Base-by-base conservation (phyloP, 768 basidiomycete species). In the Rhizopogon salebrosus region DNA sequence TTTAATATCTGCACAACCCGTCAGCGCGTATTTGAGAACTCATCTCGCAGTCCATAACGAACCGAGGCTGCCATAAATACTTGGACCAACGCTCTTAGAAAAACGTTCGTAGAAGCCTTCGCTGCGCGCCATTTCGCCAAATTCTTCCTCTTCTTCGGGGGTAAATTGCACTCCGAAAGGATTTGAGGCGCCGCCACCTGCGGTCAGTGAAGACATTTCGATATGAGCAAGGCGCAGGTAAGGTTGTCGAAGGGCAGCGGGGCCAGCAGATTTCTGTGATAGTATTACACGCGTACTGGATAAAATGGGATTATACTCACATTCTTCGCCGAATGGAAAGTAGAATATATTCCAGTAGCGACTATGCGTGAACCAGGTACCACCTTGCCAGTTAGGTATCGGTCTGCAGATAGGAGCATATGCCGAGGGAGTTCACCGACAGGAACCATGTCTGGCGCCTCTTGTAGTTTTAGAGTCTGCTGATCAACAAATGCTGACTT, bases 371-470 rank as follows among this genome's bases (percentile, higher is more conserved):
- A 92, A 2, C 97, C 97, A 4, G 97, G 97, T 9, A 98, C 90
- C 9, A 98, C 95, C 64, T 86, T 86, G 0, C 92, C 93, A 0
- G 95, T 92, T 50, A 98, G 75, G 63, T 93, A 86, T 67, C 95
- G 77, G 67, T 99, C 97, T 4, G 84, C 84, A 26, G 91, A 95
- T 23, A 99, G 75, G 48, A 95, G 78, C 80, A 99, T 93, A 65
- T 98, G 97, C 45, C 95, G 74, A 8, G 97, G 97, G 38, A 99
- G 75, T 65, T 99, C 97, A 78, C 97, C 97, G 23, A 98, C 95
- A 0, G 97, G 97, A 1, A 99, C 97, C 92, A 98, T 97, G 68
- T 99, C 97, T 0, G 97, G 97, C 16, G 95, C 95, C 70, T 99
- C 97, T 70, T 99, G 97, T 11, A 99, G 80, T 67, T 99, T 99